These are phyloP conservation scores for Elongisporangium prolatum DNA, from an alignment of 352 stramenopile species.

Conservation along the genomic window DNA sequence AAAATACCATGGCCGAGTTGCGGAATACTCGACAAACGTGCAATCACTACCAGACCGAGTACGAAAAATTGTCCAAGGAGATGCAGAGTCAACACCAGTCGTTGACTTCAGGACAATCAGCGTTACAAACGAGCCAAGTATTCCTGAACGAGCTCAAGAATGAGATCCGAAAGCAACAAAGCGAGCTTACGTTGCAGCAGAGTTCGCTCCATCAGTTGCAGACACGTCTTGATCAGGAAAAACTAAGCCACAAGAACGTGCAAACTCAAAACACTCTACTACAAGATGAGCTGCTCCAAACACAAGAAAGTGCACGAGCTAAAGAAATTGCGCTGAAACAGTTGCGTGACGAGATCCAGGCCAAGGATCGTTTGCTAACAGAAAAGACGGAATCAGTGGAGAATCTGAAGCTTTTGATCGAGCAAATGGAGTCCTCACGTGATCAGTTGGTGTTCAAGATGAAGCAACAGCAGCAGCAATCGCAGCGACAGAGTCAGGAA, in stretches of 20 bases:
- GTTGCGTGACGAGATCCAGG: constrained; percentile 48
- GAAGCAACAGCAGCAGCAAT: constrained; percentile 68
- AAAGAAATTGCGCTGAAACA: constrained; percentile 54
- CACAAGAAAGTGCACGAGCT: constrained; percentile 43
- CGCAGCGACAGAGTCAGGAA: constrained; percentile 49
- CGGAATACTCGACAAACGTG: constrained; percentile 51
- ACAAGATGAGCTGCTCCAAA: constrained; percentile 56
- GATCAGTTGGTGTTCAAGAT: constrained; percentile 76
- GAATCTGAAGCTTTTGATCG: constrained; percentile 69
- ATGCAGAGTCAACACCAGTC: constrained; percentile 54
- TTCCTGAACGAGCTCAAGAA: constrained; percentile 52
- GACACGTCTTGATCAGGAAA: constrained; percentile 64
- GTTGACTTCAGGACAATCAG: constrained; percentile 45
- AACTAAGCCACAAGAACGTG: constrained; percentile 40
- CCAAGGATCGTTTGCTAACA: constrained; percentile 49
- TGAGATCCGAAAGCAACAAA: constrained; percentile 60
- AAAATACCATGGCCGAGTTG: constrained; percentile 44
- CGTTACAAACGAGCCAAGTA: constrained; percentile 48
- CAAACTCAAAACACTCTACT: constrained; percentile 53
- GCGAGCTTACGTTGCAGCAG: constrained; percentile 50
- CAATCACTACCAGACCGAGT: constrained; percentile 71
- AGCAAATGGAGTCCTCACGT: constrained; percentile 80
- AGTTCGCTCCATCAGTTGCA: constrained; percentile 49
- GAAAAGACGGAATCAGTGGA: constrained; percentile 62
- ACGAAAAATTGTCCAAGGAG: constrained; percentile 67